Evolutionary conservation across 2,329 filamentous ascomycete genomes (phyloP), one percentile per base, ranked within the genome.

Genomic region (Remersonia thermophila): DNA sequence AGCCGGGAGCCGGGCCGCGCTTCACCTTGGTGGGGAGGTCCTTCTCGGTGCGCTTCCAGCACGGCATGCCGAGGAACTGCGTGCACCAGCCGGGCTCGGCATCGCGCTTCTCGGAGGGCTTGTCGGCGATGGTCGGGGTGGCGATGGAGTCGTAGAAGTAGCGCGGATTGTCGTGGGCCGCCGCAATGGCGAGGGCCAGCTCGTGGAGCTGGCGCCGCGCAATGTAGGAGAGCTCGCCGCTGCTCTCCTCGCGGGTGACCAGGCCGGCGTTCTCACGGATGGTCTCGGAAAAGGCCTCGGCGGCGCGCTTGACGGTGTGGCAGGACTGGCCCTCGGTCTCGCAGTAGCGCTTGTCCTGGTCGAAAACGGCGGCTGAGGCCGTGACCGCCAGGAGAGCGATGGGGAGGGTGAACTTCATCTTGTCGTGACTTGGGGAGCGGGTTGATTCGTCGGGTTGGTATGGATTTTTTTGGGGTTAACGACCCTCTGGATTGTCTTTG

Each of bases 121-220:
- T 13, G 14, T 35, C 32, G 10, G 40, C 38, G 25, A 47, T 7
- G 33, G 30, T 41, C 44, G 54, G 52, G 37, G 47, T 35, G 5
- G 29, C 13, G 44, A 35, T 26, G 14, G 39, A 41, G 37, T 38
- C 20, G 54, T 57, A 59, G 51, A 50, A 62, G 27, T 44, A 45
- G 7, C 41, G 38, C 15, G 58, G 51, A 39, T 55, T 49, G 25
- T 42, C 35, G 10, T 52, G 41, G 34, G 52, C 44, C 32, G 53
- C 48, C 32, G 61, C 54, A 30, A 60, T 45, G 36, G 60, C 34
- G 37, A 49, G 45, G 43, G 59, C 58, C 29, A 65, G 58, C 39
- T 63, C 55, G 47, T 57, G 48, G 42, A 62, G 37, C 42, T 57
- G 51, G 39, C 58, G 52, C 44, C 57, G 54, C 47, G 60, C 60